These are phyloP conservation scores for Syzygium grande DNA, from an alignment of 345 rosid genomes.

Conservation along the genomic window DNA sequence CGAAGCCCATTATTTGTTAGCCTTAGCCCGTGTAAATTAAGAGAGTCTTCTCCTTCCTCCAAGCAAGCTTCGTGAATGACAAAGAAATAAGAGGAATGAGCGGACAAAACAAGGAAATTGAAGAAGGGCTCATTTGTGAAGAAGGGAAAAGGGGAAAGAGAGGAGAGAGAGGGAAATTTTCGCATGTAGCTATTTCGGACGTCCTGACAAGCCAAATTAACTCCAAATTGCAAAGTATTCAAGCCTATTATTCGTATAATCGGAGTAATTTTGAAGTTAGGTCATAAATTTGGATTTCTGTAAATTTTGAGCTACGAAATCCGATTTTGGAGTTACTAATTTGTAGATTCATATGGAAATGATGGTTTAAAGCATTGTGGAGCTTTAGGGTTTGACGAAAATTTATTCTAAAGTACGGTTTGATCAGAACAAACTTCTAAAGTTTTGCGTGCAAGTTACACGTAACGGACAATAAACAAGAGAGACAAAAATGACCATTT, in stretches of 20 bases:
- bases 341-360: not conserved
- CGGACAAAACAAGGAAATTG: too few species aligned
- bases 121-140: too few species aligned
- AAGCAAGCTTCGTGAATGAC: too few species aligned
- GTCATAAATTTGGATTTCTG: not conserved
- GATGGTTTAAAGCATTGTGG: not conserved
- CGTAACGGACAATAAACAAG: not conserved
- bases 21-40: too few species aligned
- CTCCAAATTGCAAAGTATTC: not conserved
- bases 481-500: not conserved
- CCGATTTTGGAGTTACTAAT: not conserved
- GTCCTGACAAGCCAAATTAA: not conserved
- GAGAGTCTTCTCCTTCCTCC: too few species aligned
- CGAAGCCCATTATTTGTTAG: too few species aligned
- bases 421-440: not conserved
- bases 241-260: rapidly evolving
- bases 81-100: too few species aligned
- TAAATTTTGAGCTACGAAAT: too few species aligned
- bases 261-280: not conserved
- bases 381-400: not conserved
- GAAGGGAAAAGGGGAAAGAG: not conserved
- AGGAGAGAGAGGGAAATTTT: not conserved
- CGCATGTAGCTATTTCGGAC: not conserved
- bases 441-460: not conserved
- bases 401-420: not conserved